Evolutionary conservation across 164 flowering plant genomes (phyloP), one percentile per base, ranked within the genome.

Genomic region (Vitis amurensis): DNA sequence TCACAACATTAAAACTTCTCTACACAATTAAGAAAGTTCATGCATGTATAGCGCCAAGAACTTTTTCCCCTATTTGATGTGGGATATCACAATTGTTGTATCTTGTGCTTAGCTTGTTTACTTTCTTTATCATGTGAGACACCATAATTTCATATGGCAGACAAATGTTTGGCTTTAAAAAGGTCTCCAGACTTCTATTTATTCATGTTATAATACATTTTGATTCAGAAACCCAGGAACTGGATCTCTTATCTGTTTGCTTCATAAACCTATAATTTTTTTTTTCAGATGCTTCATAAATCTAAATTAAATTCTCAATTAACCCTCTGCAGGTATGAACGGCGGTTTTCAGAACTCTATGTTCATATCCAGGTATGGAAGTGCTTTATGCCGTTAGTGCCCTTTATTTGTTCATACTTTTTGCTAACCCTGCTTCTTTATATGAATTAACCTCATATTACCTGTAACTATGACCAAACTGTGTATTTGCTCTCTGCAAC

Each of bases 271-370:
- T 15, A 11, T 47, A 3, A 55, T 37, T 29, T 15, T 37, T 67
- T 7, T 16, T 61, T 9, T 12, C 31, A 4, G 51, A 16, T 71
- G 11, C 12, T 47, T 66, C n/a, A 31, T 6, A 13, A 19, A 8
- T 73, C 16, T 1, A 50, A 0, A 14, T 15, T 4, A 11, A 37
- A 11, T 14, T n/a, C 10, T 47, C 23, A 12, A 19, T 37, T 37
- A 29, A 8, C 9, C 27, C 19, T 55, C 55, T 77, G 64, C 78
- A 91, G 98, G 84, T 91, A 90, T 75, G 98, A 90, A 68, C 88
- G 79, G 14, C 77, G 98, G 23, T 87, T 87, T 73, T 83, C 96
- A 70, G 97, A 94, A 78, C 79, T 94, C 12, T 74, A 88, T 77
- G 74, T 68, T 68, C 88, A 84, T 69, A 92, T 94, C 56, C 96